Conservation (phyloP, 495 filamentous ascomycete genomes). For the Evansstolkia leycettana region DNA sequence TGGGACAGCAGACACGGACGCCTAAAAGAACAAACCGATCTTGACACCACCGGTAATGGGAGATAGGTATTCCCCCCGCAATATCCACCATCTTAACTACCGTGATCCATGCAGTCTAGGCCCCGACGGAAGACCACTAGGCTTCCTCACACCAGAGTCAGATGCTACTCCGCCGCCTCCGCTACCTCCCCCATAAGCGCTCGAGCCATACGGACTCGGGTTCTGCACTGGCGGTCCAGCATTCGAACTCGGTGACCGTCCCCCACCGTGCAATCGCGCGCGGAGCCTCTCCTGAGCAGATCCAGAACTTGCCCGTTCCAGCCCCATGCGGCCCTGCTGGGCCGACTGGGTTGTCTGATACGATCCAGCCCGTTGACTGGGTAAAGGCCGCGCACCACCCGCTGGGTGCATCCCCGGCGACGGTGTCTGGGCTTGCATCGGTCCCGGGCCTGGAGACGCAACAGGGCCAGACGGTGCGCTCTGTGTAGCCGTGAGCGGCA, state of each 20-base stretch:
- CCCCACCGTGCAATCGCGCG: constrained; percentile 50
- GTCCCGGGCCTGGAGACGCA: constrained; percentile 9
- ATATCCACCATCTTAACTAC: no score
- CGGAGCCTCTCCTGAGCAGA: constrained; percentile 59
- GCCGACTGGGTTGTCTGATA: constrained; percentile 41
- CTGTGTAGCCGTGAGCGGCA: constrained; percentile 9
- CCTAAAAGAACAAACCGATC: no score
- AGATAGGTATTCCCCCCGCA: no score
- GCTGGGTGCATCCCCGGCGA: constrained; percentile 24
- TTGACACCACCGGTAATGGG: no score
- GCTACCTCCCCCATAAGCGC: constrained; percentile 1
- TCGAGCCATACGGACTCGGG: background rate
- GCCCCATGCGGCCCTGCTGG: constrained; percentile 12
- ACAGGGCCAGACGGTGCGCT: constrained; percentile 2
- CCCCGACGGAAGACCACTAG: constrained; percentile 13
- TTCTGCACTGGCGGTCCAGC: background rate
- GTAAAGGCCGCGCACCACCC: constrained; percentile 43
- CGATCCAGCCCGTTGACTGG: constrained; percentile 60
- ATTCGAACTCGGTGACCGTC: constrained; percentile 27
- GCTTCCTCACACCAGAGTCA: constrained; percentile 26
- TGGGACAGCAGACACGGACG: no score
- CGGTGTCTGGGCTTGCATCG: constrained; percentile 11
- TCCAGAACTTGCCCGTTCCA: constrained; percentile 32
- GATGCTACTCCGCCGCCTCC: background rate
- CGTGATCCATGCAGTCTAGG: background rate